Percentiles rank a stretch among this genome's conserved stretches.
phyloP scores from a whole-genome alignment of 352 stramenopile genomes.

The Phytophthora boehmeriae region DNA sequence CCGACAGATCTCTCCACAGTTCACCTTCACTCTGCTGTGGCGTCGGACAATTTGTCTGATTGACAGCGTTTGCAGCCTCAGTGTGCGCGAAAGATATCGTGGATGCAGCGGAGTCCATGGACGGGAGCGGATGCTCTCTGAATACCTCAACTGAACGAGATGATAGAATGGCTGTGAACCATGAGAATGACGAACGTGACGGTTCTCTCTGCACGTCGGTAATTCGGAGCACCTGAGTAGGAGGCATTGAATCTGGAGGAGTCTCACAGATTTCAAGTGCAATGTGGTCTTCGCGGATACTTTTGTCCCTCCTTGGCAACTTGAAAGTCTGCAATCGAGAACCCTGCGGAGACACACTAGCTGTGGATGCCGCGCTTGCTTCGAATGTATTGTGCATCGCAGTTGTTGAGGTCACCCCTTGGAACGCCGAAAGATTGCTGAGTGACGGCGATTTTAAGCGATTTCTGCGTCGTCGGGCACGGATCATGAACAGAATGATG shows the following conservation, averaged over 20 bases:
- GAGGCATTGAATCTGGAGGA: not conserved
- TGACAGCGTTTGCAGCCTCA: not conserved
- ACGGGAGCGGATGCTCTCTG: constrained; percentile 1
- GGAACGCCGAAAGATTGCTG: constrained; percentile 23
- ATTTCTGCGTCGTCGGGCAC: constrained; percentile 10
- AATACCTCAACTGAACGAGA: constrained; percentile 10
- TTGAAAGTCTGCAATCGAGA: constrained; percentile 27
- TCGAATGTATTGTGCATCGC: constrained; percentile 9
- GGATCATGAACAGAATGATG: constrained; percentile 22
- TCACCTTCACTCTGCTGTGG: constrained; percentile 7
- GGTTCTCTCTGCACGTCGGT: constrained; percentile 23
- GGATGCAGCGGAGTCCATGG: constrained; percentile 13
- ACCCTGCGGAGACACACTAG: constrained; percentile 15
- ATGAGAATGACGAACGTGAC: constrained; percentile 15
- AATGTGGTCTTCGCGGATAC: constrained; percentile 1
- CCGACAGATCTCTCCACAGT: constrained; percentile 28
- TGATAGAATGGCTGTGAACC: constrained; percentile 7
- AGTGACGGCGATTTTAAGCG: constrained; percentile 21
- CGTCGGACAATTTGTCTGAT: not conserved
- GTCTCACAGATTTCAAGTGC: constrained; percentile 14
- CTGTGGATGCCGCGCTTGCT: constrained; percentile 17
- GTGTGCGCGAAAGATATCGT: constrained; percentile 1
- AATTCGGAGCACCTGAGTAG: constrained; percentile 9
- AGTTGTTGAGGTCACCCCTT: constrained; percentile 22
- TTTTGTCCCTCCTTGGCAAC: constrained; percentile 14